Conservation (phyloP, 169 alveolate genomes). For the Perkinsus olseni region DNA sequence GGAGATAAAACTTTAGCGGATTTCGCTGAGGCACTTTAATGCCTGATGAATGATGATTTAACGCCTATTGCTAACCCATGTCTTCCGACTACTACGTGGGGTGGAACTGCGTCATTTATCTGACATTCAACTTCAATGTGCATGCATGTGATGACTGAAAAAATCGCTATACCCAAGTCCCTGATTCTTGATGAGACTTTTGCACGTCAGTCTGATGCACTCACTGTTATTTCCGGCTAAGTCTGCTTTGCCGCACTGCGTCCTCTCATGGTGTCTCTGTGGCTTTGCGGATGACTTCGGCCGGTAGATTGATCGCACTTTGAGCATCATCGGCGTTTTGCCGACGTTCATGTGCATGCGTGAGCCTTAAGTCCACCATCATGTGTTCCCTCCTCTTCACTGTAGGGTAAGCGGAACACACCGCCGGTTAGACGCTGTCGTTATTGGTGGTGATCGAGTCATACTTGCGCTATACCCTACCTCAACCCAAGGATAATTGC, state of each 20-base stretch:
- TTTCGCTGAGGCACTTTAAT: not conserved
- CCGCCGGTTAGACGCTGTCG: not conserved
- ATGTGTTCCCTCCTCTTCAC: not conserved
- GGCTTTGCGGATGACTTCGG: not conserved
- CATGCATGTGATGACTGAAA: not conserved
- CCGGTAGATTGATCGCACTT: not conserved
- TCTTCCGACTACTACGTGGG: not conserved
- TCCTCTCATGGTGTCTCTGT: not conserved
- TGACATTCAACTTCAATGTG: not conserved
- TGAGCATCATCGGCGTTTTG: not conserved
- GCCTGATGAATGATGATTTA: not conserved
- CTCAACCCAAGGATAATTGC: not conserved
- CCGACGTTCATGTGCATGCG: not conserved
- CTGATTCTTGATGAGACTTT: slow-evolving; percentile 1
- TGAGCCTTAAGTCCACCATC: not conserved
- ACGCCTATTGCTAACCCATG: slow-evolving; percentile 1
- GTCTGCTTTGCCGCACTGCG: not conserved
- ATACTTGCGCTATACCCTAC: not conserved
- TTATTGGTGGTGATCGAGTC: slow-evolving; percentile 1
- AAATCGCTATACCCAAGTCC: slow-evolving; percentile 1
- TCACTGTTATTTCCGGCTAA: not conserved
- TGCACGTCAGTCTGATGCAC: slow-evolving; percentile 2
- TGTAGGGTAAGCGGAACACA: not conserved
- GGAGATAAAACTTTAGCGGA: not conserved
- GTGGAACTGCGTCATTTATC: not conserved